Conservation (phyloP, 2,329 filamentous ascomycete genomes). For the Fusarium nurragi region DNA sequence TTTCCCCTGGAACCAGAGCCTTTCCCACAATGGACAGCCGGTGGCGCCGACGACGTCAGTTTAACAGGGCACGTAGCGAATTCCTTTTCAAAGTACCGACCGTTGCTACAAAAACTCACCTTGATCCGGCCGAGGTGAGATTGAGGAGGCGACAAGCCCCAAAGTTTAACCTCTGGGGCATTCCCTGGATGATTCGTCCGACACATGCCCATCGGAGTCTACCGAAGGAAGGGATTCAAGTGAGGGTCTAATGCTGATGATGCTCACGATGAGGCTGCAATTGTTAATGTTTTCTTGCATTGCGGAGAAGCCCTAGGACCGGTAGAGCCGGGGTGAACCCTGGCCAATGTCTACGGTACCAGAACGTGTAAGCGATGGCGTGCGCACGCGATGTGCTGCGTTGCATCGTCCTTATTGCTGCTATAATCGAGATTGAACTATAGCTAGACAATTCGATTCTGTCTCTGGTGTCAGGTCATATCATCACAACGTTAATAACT, state of each 20-base stretch:
- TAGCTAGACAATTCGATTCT: neutral
- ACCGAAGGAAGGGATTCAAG: slow-evolving; percentile 19
- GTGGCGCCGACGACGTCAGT: slow-evolving; percentile 39
- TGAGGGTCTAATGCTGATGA: slow-evolving; percentile 15
- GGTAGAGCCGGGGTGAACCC: slow-evolving; percentile 37
- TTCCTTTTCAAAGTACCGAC: slow-evolving; percentile 13
- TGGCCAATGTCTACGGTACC: slow-evolving; percentile 20
- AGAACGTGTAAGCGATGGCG: slow-evolving; percentile 35
- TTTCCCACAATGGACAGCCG: slow-evolving; percentile 37
- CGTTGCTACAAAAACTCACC: slow-evolving; percentile 23
- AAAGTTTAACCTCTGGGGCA: slow-evolving; percentile 35
- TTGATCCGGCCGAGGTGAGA: slow-evolving; percentile 29
- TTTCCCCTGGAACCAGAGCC: slow-evolving; percentile 40
- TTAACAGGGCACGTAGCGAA: slow-evolving; percentile 10
- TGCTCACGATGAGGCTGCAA: slow-evolving; percentile 27
- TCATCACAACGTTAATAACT: neutral
- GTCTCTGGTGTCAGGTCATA: neutral
- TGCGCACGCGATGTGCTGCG: slow-evolving; percentile 33
- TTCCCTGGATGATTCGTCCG: slow-evolving; percentile 26
- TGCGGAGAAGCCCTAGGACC: slow-evolving; percentile 35
- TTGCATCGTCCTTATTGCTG: slow-evolving; percentile 8
- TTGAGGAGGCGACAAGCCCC: slow-evolving; percentile 10
- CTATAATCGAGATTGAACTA: slow-evolving; percentile 1
- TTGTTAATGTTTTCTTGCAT: slow-evolving; percentile 20
- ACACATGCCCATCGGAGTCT: slow-evolving; percentile 31